Evolutionary conservation across 179 eudicot species (phyloP), one percentile per base, ranked within the genome.

Genomic region (Amaranthus tricolor): DNA sequence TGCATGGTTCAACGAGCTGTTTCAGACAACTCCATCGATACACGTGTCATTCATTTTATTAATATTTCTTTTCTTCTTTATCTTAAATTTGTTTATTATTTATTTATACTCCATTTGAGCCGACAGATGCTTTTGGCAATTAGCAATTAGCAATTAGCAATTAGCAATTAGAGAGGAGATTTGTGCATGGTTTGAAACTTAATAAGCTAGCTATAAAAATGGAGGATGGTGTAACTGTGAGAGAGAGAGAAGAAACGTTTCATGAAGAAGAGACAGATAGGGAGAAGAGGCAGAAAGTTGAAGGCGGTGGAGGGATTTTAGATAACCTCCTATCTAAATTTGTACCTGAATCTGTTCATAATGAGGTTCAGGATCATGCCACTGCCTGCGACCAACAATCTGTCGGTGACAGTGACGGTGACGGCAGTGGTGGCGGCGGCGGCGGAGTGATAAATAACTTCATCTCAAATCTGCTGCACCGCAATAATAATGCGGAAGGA

Each of bases 381-480:
- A 24, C 5, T 4, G 49, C n/a, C 7, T 48, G 20, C 13, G 49
- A 7, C 44, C 40, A 31, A 31, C 1, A 31, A 1, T 31, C 40
- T 31, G 51, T 13, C 4, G 49, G 58, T 0, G 66, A 43, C 17
- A 43, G 6, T 20, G 68, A 51, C 21, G 78, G 50, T 6, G 62
- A n/a, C 5, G 72, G 21, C 0, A 21, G 68, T 5, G 58, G 24
- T 1, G 31, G 20, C 0, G 52, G 62, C 0, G 79, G 72, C 4
- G 86, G 85, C 6, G 89, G 86, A 19, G 73, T 81, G 10, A 61
- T 83, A 20, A 72, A 71, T 45, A 75, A 77, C 62, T 15, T 81
- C 14, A 79, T 85, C 7, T 80, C 81, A 3, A 78, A 58, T 54
- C 74, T 85, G 20, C 76, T 82, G 48, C 79, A 71, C 58, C 78